phyloP scores from a whole-genome alignment of 2,329 filamentous ascomycete genomes.

The Pseudopyrenochaeta lycopersici region DNA sequence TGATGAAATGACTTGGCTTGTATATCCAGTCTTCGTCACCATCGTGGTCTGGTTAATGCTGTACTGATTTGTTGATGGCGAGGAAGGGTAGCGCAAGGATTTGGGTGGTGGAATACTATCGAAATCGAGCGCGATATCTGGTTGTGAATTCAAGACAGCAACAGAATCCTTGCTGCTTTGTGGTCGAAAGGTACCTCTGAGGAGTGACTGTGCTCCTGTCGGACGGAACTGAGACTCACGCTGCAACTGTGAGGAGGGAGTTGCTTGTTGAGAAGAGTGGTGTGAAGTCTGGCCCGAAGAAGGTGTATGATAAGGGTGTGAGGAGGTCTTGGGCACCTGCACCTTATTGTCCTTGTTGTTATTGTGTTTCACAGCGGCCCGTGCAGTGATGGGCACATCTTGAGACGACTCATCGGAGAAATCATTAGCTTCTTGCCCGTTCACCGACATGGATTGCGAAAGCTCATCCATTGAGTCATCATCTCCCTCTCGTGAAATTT shows the following conservation, averaged over 20 bases:
- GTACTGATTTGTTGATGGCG: conserved; percentile 45
- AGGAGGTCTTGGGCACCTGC: conserved; percentile 50
- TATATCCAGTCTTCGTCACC: conserved; percentile 36
- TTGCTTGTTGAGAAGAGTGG: conserved; percentile 27
- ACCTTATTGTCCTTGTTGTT: conserved; percentile 31
- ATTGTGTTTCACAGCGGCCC: conserved; percentile 18
- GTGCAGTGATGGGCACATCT: conserved; percentile 22
- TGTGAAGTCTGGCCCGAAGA: conserved; percentile 25
- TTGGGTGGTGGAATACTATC: conserved; percentile 40
- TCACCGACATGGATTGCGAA: conserved; percentile 18
- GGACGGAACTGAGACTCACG: conserved; percentile 26
- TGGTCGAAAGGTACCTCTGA: conserved; percentile 19
- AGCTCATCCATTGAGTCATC: conserved; percentile 32
- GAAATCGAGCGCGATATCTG: conserved; percentile 35
- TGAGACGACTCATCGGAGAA: conserved; percentile 46
- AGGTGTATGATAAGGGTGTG: conserved; percentile 40
- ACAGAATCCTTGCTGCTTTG: conserved; percentile 47
- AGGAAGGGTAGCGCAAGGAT: conserved; percentile 46
- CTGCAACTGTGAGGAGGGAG: conserved; percentile 30
- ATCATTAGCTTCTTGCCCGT: conserved; percentile 27
- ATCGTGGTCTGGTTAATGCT: conserved; percentile 49
- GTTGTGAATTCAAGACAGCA: conserved; percentile 58
- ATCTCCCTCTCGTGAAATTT: conserved; percentile 29
- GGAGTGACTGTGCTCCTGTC: conserved; percentile 24
- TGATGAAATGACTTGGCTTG: conserved; percentile 42